These are phyloP conservation scores for Microstroma glucosiphilum DNA, from an alignment of 1,284 basidiomycete genomes.

Conservation along the genomic window DNA sequence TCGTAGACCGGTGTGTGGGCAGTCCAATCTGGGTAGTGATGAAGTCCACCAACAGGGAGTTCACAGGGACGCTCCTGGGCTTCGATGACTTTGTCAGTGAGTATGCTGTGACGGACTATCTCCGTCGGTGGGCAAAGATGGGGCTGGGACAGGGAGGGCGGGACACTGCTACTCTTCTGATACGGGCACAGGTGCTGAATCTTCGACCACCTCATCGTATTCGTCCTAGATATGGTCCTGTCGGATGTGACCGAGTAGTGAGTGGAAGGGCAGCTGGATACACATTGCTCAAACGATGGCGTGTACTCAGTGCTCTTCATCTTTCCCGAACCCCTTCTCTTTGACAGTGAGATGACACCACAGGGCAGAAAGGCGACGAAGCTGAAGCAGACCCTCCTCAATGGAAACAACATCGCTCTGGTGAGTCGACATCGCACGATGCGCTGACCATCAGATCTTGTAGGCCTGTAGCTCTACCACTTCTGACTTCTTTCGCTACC, in stretches of 20 bases:
- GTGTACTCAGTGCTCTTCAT: not conserved
- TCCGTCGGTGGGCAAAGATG: no score
- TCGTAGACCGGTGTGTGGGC: slow-evolving; percentile 51
- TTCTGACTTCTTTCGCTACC: not conserved
- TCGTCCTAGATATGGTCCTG: slow-evolving; percentile 79
- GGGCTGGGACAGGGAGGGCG: not conserved
- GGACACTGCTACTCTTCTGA: not conserved
- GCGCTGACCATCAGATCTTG: not conserved
- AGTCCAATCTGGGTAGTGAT: slow-evolving; percentile 51
- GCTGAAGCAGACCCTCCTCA: slow-evolving; percentile 82
- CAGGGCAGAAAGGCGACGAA: slow-evolving; percentile 74
- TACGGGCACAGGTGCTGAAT: no score
- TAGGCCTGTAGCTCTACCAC: not conserved
- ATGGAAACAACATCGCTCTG: slow-evolving; percentile 98
- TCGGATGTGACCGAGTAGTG: slow-evolving; percentile 97
- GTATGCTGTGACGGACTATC: slow-evolving; percentile 55
- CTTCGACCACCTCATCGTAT: not conserved
- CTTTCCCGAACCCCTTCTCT: slow-evolving; percentile 19
- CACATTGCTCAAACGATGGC: no score
- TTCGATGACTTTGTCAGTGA: slow-evolving; percentile 99
- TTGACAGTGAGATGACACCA: slow-evolving; percentile 70
- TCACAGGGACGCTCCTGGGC: slow-evolving; percentile 83
- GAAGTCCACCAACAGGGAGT: slow-evolving; percentile 48
- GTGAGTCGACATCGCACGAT: slow-evolving; percentile 54
- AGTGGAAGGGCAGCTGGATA: slow-evolving; percentile 28